Base-by-base conservation (phyloP, 2,329 filamentous ascomycete species). In the Calonectria fujianensis region DNA sequence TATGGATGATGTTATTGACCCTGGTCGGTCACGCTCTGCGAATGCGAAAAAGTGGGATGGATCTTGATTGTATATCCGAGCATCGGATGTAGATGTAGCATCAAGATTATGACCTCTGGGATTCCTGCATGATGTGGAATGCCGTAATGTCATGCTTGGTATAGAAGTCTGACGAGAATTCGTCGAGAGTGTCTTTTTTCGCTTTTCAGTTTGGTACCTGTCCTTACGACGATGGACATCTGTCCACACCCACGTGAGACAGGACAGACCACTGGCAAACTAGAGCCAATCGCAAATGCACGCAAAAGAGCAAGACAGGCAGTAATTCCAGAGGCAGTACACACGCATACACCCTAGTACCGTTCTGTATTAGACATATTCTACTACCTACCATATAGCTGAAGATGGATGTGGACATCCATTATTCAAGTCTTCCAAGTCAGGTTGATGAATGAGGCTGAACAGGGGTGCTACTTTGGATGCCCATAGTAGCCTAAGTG, bases 1-100 rank as follows among this genome's bases (percentile, higher is more conserved):
- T 20, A 11, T 29, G 13, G 7, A 41, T 41, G 57, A 63, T 63
- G 57, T 29, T 63, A 20, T 41, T 63, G 35, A 41, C 37, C 57
- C 57, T 41, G 35, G 35, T 63, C 57, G 20, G 9, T 8, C 13
- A 48, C 41, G 24, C 45, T 8, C 18, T 24, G 45, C 45, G 45
- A 48, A 41, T 63, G 14, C 35, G 35, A 41, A 63, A 63, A 63
- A 63, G 57, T 63, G 57, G 57, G 24, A 63, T 41, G 14, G 8
- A 29, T 41, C n/a, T 48, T 18, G 29, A n/a, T 3, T 29, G 14
- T 63, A 63, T 24, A 41, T 63, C 57, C 57, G 57, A 63, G n/a
- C 14, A 63, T 29, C 37, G 57, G 35, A n/a, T 32, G 29, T 39
- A 39, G 24, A 39, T 9, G 16, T 14, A 37, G 16, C 18, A 41